Evolutionary conservation across 176 grass and related monocot genomes (phyloP).

Genomic region (Poa annua): DNA sequence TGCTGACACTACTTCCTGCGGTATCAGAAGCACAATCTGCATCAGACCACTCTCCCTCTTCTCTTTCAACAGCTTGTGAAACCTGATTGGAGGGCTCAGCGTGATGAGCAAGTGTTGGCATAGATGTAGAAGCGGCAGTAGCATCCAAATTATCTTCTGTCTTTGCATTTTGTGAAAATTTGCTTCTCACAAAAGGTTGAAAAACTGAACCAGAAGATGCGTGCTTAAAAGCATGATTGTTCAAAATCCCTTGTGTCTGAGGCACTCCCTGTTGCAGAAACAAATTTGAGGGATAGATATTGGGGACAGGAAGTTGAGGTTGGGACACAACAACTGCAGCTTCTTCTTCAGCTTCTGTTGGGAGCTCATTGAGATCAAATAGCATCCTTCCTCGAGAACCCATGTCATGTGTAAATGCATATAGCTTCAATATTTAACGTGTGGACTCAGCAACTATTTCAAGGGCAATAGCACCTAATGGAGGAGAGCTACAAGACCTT

Average conservation of each 20-base stretch:
- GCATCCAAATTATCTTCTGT: slow-evolving; percentile 40
- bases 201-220: slow-evolving; percentile 71
- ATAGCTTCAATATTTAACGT: slow-evolving; percentile 62
- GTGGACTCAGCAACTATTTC: slow-evolving; percentile 18
- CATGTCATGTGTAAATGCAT: slow-evolving; percentile 99
- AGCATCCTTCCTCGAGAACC: slow-evolving; percentile 85
- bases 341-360: slow-evolving; percentile 71
- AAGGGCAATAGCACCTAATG: slow-evolving; percentile 20
- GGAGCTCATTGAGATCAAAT: slow-evolving; percentile 98
- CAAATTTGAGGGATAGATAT: slow-evolving; percentile 46
- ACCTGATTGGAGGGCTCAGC: slow-evolving; percentile 39
- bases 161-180: slow-evolving; percentile 50
- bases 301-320: slow-evolving; percentile 70
- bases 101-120: slow-evolving; percentile 30
- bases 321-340: slow-evolving; percentile 54
- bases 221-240: slow-evolving; percentile 93
- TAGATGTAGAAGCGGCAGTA: slow-evolving; percentile 44
- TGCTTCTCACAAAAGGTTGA: slow-evolving; percentile 85
- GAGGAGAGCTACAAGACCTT: slow-evolving; percentile 40
- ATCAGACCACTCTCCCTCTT: slow-evolving; percentile 99
- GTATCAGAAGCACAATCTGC: slow-evolving; percentile 70
- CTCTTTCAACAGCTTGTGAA: slow-evolving; percentile 70
- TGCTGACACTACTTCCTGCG: slow-evolving; percentile 49
- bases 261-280: slow-evolving; percentile 52
- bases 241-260: slow-evolving; percentile 64